phyloP scores from a whole-genome alignment of 1,284 basidiomycete genomes.

The Irpex rosettiformis region DNA sequence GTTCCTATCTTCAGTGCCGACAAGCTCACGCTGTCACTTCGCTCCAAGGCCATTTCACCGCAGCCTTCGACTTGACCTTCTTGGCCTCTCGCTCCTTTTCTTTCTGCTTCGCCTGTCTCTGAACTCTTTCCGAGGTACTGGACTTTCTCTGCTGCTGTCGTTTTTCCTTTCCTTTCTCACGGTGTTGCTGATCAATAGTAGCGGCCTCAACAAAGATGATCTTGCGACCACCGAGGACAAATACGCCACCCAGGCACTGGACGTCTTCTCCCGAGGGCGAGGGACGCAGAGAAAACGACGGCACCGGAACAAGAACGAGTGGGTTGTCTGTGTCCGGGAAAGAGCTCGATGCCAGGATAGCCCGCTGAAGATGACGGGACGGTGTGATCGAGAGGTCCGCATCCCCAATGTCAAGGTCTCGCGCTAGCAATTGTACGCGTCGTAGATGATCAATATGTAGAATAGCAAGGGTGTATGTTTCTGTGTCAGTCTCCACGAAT shows the following conservation, averaged over 20 bases:
- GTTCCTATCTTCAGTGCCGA: background rate
- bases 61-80: slow-evolving; percentile 48
- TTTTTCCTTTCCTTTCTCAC: slow-evolving; percentile 13
- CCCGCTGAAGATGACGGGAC: slow-evolving; percentile 43
- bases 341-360: slow-evolving; percentile 29
- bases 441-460: slow-evolving; percentile 65
- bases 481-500: slow-evolving; percentile 47
- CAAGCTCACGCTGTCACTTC: slow-evolving; percentile 55
- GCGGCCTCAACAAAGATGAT: slow-evolving; percentile 57
- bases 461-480: slow-evolving; percentile 60
- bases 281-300: slow-evolving; percentile 31
- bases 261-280: slow-evolving; percentile 20
- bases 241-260: slow-evolving; percentile 55
- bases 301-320: slow-evolving; percentile 47
- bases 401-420: slow-evolving; percentile 48
- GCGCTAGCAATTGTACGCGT: slow-evolving; percentile 56
- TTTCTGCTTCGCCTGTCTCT: slow-evolving; percentile 50
- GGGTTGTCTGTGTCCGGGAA: slow-evolving; percentile 33
- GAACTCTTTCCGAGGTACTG: slow-evolving; percentile 51
- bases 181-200: slow-evolving; percentile 25
- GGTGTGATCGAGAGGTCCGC: slow-evolving; percentile 50
- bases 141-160: slow-evolving; percentile 5
- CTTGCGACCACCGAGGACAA: slow-evolving; percentile 63
- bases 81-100: slow-evolving; percentile 50
- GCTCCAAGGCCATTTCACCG: slow-evolving; percentile 71